Conservation (phyloP, 257 asterid species). For the Solanum lycopersicoides region DNA sequence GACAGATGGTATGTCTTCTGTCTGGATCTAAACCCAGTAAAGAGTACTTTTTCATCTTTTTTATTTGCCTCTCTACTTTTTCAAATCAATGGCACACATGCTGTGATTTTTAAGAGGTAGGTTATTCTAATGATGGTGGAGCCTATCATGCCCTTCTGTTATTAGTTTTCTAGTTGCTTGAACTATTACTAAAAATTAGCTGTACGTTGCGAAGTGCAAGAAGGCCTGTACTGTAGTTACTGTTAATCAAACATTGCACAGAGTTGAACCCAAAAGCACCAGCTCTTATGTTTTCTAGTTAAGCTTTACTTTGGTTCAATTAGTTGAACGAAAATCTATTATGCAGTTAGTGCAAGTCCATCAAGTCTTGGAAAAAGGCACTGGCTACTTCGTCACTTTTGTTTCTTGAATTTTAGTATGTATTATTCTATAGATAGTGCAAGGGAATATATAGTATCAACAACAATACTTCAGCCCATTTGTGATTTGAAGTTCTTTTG, state of each 20-base stretch:
- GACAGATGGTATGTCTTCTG: conserved; percentile 68
- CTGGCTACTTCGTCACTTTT: not conserved
- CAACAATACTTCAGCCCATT: not conserved
- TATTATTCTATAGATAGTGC: not conserved
- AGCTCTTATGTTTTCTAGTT: not conserved
- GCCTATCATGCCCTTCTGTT: not conserved
- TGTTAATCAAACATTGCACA: not conserved
- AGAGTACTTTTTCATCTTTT: not conserved
- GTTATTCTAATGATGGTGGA: not conserved
- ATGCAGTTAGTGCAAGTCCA: not conserved
- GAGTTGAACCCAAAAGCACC: not conserved
- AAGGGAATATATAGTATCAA: not conserved
- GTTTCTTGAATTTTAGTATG: not conserved
- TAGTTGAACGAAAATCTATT: not conserved
- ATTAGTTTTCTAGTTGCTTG: not conserved
- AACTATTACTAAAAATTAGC: not conserved
- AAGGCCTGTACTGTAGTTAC: not conserved
- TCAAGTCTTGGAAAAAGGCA: not conserved
- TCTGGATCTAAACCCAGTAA: not conserved
- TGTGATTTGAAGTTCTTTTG: conserved; percentile 17
- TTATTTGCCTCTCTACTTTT: not conserved
- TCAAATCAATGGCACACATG: not conserved
- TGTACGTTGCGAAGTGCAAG: not conserved
- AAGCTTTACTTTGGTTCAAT: not conserved
- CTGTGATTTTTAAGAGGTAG: not conserved